These are phyloP conservation scores for Rhinocladiella mackenziei DNA, from an alignment of 2,329 filamentous ascomycete species.

Conservation along the genomic window DNA sequence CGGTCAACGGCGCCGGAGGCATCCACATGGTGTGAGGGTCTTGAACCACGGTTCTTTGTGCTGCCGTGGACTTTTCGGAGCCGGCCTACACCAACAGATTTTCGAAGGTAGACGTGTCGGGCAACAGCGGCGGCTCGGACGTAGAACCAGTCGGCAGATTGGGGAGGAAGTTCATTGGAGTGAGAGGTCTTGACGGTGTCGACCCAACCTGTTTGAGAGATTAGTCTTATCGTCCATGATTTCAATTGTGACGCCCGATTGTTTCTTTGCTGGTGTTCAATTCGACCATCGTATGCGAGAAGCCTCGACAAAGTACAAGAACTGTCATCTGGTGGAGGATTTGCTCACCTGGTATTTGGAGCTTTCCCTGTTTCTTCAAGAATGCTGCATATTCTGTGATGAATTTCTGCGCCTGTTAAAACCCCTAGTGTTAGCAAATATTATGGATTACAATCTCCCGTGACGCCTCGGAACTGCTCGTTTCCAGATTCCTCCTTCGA, in stretches of 20 bases:
- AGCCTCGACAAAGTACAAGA: background rate
- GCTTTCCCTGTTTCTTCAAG: slow-evolving; percentile 68
- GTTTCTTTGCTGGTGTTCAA: no score
- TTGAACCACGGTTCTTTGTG: slow-evolving; percentile 93
- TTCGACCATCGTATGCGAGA: no score
- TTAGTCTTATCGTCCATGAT: slow-evolving; percentile 10
- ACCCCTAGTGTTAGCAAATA: slow-evolving; percentile 13
- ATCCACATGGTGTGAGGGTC: slow-evolving; percentile 91
- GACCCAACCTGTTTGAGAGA: slow-evolving; percentile 71
- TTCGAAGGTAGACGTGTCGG: slow-evolving; percentile 98
- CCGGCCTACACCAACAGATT: slow-evolving; percentile 97
- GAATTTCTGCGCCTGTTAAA: slow-evolving; percentile 61
- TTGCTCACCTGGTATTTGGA: slow-evolving; percentile 59
- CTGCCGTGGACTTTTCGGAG: slow-evolving; percentile 94
- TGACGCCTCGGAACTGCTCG: no score
- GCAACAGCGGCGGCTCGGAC: slow-evolving; percentile 89
- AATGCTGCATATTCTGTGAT: slow-evolving; percentile 64
- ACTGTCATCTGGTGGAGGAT: slow-evolving; percentile 4
- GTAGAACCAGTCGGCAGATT: slow-evolving; percentile 96
- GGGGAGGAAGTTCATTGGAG: slow-evolving; percentile 95
- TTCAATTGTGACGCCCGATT: no score
- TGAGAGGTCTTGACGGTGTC: slow-evolving; percentile 98
- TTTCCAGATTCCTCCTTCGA: slow-evolving; percentile 13
- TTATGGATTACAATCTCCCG: background rate
- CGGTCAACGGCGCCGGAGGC: slow-evolving; percentile 94